Percentiles rank a stretch among this genome's conserved stretches.
Conservation (phyloP, 2,329 filamentous ascomycete species). For the Trichoderma koningiopsis region DNA sequence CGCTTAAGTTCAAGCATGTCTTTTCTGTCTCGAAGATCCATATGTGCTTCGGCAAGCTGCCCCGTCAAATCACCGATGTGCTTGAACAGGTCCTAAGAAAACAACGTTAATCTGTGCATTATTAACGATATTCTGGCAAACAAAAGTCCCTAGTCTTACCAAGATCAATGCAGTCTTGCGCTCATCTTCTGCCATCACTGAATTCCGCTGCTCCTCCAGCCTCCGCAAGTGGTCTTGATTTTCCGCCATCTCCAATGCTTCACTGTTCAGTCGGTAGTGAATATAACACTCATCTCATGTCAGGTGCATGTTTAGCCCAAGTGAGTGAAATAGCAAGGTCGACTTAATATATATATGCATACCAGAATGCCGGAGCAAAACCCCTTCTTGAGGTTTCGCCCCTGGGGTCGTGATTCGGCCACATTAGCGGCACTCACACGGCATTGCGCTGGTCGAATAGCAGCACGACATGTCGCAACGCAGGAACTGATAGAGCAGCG, state of each 20-base stretch:
- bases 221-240: constrained; percentile 18
- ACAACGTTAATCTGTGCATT: neutral
- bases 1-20: constrained; percentile 26
- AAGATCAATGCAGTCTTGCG: constrained; percentile 19
- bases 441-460: constrained; percentile 25
- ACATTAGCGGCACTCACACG: constrained; percentile 13
- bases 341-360: constrained; percentile 22
- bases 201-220: constrained; percentile 20
- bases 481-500: constrained; percentile 20
- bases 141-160: neutral
- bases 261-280: neutral
- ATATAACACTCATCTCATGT: constrained; percentile 5
- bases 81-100: constrained; percentile 15
- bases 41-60: constrained; percentile 22
- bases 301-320: neutral
- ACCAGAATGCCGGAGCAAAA: neutral
- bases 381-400: neutral
- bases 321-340: constrained; percentile 4
- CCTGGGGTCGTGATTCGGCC: constrained; percentile 15
- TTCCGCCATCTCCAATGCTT: constrained; percentile 21
- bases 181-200: constrained; percentile 24
- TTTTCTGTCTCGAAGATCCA: constrained; percentile 26
- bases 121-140: neutral
- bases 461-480: constrained; percentile 24
- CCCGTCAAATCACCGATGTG: constrained; percentile 18